Conservation (phyloP, 2,329 filamentous ascomycete genomes). For the Epichloe bromicola region DNA sequence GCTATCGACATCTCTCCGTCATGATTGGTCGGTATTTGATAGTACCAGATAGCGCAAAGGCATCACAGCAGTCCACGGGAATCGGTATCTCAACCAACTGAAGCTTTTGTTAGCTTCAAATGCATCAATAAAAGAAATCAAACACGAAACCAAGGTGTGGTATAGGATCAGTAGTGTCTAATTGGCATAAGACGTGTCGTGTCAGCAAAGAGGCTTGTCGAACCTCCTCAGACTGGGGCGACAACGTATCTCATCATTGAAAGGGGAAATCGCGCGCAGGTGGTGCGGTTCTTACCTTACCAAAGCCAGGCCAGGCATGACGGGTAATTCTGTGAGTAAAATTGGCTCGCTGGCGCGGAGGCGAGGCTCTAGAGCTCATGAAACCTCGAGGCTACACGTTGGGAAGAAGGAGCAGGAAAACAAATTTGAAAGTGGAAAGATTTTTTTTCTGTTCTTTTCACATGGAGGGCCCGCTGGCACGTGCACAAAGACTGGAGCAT, state of each 20-base stretch:
- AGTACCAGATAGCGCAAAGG: conserved; percentile 26
- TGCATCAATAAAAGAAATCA: not conserved
- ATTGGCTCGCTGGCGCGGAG: not conserved
- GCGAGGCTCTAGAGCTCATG: not conserved
- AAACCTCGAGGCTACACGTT: not conserved
- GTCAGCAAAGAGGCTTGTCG: conserved; percentile 35
- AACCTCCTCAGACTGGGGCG: conserved; percentile 36
- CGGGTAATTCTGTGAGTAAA: not conserved
- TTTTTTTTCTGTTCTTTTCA: conserved; percentile 1
- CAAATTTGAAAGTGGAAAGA: accelerated
- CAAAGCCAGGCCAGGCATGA: not conserved
- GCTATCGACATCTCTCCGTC: conserved; percentile 24
- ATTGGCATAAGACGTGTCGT: conserved; percentile 44
- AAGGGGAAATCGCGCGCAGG: not conserved
- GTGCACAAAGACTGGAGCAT: not conserved
- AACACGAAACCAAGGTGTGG: not conserved
- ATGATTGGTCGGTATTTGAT: conserved; percentile 32
- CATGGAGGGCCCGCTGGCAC: not conserved
- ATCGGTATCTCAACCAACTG: not conserved
- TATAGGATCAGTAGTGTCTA: conserved; percentile 34
- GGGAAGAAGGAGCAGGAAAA: no score
- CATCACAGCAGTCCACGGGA: conserved; percentile 21
- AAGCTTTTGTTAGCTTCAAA: conserved; percentile 3
- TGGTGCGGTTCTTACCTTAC: not conserved
- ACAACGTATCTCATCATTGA: conserved; percentile 33